phyloP scores from a whole-genome alignment of 2,329 filamentous ascomycete species.

The Sporothrix pallida region DNA sequence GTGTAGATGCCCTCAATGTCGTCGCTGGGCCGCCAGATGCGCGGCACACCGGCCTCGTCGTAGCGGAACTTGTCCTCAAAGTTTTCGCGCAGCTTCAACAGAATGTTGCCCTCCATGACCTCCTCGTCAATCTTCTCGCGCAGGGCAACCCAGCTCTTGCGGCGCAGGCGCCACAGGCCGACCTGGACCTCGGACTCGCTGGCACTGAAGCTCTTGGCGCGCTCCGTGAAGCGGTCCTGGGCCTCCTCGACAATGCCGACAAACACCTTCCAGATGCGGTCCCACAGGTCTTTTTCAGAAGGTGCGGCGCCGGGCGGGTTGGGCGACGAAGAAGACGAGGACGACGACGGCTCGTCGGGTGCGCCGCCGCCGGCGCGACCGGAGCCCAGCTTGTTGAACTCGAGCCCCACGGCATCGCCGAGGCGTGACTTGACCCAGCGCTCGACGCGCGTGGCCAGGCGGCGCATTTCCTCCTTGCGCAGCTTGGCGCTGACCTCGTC shows the following conservation, averaged over 20 bases:
- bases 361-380: constrained; percentile 82
- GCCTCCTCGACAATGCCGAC: constrained; percentile 82
- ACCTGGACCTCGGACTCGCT: constrained; percentile 89
- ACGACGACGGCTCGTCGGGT: constrained; percentile 61
- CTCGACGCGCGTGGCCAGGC: constrained; percentile 87
- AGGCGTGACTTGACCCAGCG: constrained; percentile 90
- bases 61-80: constrained; percentile 99
- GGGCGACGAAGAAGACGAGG: constrained; percentile 42
- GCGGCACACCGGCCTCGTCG: constrained; percentile 89
- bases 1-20: constrained; percentile 98
- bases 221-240: constrained; percentile 81
- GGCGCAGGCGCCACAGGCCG: constrained; percentile 87
- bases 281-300: constrained; percentile 88
- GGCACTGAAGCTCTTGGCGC: constrained; percentile 92
- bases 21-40: constrained; percentile 95
- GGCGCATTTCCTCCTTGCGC: constrained; percentile 93
- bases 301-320: constrained; percentile 70
- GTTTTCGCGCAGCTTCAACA: constrained; percentile 94
- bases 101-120: constrained; percentile 95
- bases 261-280: constrained; percentile 90
- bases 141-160: constrained; percentile 93
- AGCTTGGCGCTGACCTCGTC: constrained; percentile 84
- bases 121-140: constrained; percentile 93
- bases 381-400: constrained; percentile 95
- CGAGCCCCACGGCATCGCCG: constrained; percentile 83